These are phyloP conservation scores for Aspergillus oerlinghausenensis DNA, from an alignment of 2,329 filamentous ascomycete genomes.

Conservation along the genomic window DNA sequence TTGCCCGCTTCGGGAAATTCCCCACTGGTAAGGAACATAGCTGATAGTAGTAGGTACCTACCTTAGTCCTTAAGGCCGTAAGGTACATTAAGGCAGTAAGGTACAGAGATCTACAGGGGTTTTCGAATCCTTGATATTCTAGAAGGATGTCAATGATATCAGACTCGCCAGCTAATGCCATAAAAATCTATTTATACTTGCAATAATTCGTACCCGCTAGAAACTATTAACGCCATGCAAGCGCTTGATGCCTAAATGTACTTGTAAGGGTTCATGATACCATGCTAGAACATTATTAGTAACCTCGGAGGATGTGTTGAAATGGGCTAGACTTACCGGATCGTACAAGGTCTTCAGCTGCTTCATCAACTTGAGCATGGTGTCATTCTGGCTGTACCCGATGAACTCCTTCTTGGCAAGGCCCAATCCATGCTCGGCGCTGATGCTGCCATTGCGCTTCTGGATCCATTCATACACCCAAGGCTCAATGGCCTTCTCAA, in stretches of 20 bases:
- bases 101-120: background rate
- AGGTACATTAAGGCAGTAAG: too few relatives aligned
- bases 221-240: background rate
- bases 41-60: too few relatives aligned
- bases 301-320: background rate
- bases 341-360: constrained; percentile 93
- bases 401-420: constrained; percentile 95
- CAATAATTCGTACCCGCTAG: background rate
- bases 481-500: constrained; percentile 85
- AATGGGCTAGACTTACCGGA: constrained; percentile 60
- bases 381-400: constrained; percentile 84
- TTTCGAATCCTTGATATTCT: background rate
- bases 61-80: too few relatives aligned
- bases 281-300: constrained; percentile 59
- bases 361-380: constrained; percentile 86
- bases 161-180: too few relatives aligned
- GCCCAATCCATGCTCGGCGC: constrained; percentile 90
- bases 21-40: background rate
- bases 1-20: background rate
- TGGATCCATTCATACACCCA: constrained; percentile 98
- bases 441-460: constrained; percentile 84
- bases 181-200: background rate
- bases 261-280: constrained; percentile 99
- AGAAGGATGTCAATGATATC: background rate
- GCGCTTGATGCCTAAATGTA: constrained; percentile 57